A percentile compares a stretch with the other conserved stretches of the same genome.
Evolutionary conservation across 163 green algal species (phyloP).

Genomic region (Picocystis sp.): DNA sequence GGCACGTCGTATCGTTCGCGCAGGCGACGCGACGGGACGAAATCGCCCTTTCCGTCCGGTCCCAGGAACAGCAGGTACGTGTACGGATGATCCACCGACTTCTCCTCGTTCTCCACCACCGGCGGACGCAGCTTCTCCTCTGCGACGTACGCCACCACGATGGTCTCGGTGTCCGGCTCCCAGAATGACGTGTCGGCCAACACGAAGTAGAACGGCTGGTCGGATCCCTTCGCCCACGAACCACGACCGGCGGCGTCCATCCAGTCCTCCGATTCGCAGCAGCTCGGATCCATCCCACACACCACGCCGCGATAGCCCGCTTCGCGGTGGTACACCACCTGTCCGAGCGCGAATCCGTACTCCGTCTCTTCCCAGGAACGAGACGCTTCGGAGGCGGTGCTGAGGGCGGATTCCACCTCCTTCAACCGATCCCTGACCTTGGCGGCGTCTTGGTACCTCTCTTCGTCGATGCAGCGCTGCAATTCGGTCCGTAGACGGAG

Average conservation of each 20-base stretch:
- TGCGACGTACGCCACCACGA: conserved; percentile 55
- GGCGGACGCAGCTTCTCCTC: conserved; percentile 39
- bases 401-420: conserved; percentile 26
- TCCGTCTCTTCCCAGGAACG: no score
- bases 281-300: conserved; percentile 51
- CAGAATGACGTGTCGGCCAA: conserved; percentile 52
- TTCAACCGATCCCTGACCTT: conserved; percentile 37
- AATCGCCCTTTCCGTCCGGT: conserved; percentile 44
- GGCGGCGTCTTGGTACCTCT: conserved; percentile 49
- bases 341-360: conserved; percentile 25
- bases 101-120: conserved; percentile 20
- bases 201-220: conserved; percentile 34
- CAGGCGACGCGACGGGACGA: conserved; percentile 43
- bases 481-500: conserved; percentile 37
- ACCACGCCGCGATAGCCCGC: conserved; percentile 37
- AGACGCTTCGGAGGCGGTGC: no score
- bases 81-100: conserved; percentile 52
- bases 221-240: conserved; percentile 6
- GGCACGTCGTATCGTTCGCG: conserved; percentile 51
- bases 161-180: conserved; percentile 23
- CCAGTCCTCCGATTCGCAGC: conserved; percentile 51
- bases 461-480: conserved; percentile 31
- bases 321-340: conserved; percentile 41
- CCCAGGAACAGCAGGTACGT: conserved; percentile 58
- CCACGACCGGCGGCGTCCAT: conserved; percentile 9